A percentile compares a stretch with the other conserved stretches of the same genome.
Evolutionary conservation across 106 monocot species (phyloP).

Genomic region (Phalaenopsis equestris): DNA sequence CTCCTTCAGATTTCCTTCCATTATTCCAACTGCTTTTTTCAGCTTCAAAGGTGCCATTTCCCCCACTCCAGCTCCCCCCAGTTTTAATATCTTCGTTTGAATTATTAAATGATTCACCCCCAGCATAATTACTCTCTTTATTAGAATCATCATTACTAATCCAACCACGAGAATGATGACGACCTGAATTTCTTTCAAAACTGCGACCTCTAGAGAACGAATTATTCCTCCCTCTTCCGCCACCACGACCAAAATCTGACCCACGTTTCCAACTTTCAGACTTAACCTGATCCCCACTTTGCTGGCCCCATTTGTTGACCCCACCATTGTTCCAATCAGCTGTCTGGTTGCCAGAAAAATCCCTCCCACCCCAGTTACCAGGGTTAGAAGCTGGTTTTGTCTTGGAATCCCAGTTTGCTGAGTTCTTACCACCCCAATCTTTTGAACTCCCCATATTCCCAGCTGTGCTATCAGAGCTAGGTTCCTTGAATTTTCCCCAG

Average conservation of each 20-base stretch:
- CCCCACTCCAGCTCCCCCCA: neutral
- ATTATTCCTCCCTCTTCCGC: slow-evolving; percentile 4
- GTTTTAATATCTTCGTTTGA: too few species aligned
- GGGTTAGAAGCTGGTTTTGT: neutral
- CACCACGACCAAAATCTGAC: neutral
- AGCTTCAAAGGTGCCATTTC: neutral
- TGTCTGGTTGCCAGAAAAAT: neutral
- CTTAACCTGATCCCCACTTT: neutral
- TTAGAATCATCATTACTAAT: too few species aligned
- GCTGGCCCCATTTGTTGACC: neutral
- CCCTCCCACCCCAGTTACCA: neutral
- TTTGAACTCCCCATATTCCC: neutral
- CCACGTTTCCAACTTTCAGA: neutral
- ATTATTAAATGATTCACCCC: too few species aligned
- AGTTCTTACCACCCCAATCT: slow-evolving; percentile 4
- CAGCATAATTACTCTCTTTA: too few species aligned
- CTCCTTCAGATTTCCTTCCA: neutral
- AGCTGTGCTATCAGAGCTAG: too few species aligned
- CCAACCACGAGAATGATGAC: neutral
- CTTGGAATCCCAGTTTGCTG: neutral
- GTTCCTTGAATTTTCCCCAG: neutral
- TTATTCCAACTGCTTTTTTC: neutral
- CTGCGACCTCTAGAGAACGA: slow-evolving; percentile 5
- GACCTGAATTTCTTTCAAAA: neutral
- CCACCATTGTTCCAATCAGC: slow-evolving; percentile 1